These are phyloP conservation scores for Globisporangium acanthophoron DNA, from an alignment of 352 stramenopile genomes.

Conservation along the genomic window DNA sequence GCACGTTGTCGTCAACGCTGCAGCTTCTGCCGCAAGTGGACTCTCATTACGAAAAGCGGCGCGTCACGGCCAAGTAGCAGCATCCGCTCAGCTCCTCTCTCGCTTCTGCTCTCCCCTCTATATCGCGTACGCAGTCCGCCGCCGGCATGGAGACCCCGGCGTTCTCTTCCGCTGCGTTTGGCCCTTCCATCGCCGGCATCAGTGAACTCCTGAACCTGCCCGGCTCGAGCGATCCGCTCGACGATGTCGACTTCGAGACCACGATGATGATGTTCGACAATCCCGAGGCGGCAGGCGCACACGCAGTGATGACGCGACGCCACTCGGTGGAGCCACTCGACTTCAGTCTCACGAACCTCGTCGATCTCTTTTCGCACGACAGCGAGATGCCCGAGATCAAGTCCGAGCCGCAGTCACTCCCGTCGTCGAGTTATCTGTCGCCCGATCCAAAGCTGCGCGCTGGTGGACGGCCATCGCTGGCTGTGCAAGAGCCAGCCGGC, in stretches of 20 bases:
- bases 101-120: not conserved
- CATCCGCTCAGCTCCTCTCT: not conserved
- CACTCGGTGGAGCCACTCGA: slow-evolving; percentile 38
- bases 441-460: slow-evolving; percentile 34
- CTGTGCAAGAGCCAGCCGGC: not conserved
- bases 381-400: slow-evolving; percentile 16
- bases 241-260: slow-evolving; percentile 62
- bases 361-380: slow-evolving; percentile 34
- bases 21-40: slow-evolving; percentile 3
- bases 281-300: not conserved
- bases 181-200: slow-evolving; percentile 18
- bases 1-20: not conserved
- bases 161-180: slow-evolving; percentile 1
- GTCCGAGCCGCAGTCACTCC: slow-evolving; percentile 6
- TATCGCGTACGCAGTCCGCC: not conserved
- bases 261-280: slow-evolving; percentile 63
- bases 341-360: slow-evolving; percentile 34
- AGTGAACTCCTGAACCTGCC: slow-evolving; percentile 43
- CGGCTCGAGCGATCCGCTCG: slow-evolving; percentile 35
- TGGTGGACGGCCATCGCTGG: slow-evolving; percentile 17
- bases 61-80: not conserved
- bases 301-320: slow-evolving; percentile 4
- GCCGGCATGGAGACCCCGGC: slow-evolving; percentile 5
- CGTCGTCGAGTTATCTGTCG: slow-evolving; percentile 12
- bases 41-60: slow-evolving; percentile 6